Percentiles rank a stretch among this genome's conserved stretches.
phyloP scores from a whole-genome alignment of 371 early-diverging fungal species.

The Mortierella sp. region DNA sequence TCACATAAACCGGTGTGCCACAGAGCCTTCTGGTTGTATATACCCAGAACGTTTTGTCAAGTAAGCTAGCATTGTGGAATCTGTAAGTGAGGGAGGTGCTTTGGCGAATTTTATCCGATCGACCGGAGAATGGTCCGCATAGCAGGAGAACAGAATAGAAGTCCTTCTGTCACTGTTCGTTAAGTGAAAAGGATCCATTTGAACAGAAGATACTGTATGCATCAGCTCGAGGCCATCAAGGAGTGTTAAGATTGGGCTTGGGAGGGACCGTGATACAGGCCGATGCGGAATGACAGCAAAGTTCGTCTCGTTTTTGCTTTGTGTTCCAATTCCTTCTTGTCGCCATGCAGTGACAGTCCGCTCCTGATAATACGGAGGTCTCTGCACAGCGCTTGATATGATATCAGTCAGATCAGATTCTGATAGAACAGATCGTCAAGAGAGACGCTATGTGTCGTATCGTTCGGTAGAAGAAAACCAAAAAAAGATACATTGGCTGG shows the following conservation, averaged over 20 bases:
- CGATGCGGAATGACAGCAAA: too few species aligned
- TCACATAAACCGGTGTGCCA: neutral
- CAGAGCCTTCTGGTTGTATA: too few species aligned
- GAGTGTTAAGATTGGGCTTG: too few species aligned
- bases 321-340: neutral
- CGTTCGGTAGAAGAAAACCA: neutral
- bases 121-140: slow-evolving; percentile 1
- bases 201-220: too few species aligned
- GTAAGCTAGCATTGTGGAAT: neutral
- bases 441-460: neutral
- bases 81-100: too few species aligned
- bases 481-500: neutral
- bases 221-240: too few species aligned
- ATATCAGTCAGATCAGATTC: slow-evolving; percentile 8
- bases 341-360: neutral
- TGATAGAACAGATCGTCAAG: neutral
- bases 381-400: neutral
- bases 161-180: too few species aligned
- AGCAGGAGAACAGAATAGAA: neutral
- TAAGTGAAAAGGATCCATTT: too few species aligned
- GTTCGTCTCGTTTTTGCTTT: too few species aligned
- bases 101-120: neutral
- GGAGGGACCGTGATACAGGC: too few species aligned
- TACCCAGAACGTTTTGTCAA: too few species aligned
- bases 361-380: neutral